Conservation (phyloP, 352 stramenopile species). For the Phytophthora multivora region DNA sequence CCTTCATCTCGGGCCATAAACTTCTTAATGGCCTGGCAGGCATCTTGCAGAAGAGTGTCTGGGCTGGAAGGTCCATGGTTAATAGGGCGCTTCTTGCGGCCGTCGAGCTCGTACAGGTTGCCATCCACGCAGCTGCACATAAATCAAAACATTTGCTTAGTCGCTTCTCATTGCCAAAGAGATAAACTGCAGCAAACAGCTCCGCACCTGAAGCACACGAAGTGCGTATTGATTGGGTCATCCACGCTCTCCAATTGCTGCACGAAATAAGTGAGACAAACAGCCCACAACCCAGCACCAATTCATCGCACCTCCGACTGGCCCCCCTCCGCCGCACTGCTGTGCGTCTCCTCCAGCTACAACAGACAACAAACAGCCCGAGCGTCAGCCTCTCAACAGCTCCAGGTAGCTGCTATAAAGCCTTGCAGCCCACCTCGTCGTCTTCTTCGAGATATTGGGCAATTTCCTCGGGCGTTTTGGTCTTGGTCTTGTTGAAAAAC, state of each 20-base stretch:
- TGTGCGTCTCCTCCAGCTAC: slow-evolving; percentile 92
- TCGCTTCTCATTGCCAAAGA: not conserved
- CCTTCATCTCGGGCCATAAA: slow-evolving; percentile 95
- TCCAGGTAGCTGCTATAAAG: too few relatives aligned
- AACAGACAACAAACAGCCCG: slow-evolving; percentile 1
- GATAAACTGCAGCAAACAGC: not conserved
- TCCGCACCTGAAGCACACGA: slow-evolving; percentile 92
- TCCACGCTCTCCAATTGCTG: slow-evolving; percentile 90
- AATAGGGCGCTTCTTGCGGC: slow-evolving; percentile 93
- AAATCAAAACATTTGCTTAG: slow-evolving; percentile 4
- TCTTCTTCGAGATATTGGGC: slow-evolving; percentile 91
- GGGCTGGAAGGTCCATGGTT: slow-evolving; percentile 91
- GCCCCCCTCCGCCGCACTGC: slow-evolving; percentile 86
- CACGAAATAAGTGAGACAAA: not conserved
- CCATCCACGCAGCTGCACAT: slow-evolving; percentile 82
- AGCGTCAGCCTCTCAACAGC: not conserved
- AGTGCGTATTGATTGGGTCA: slow-evolving; percentile 96
- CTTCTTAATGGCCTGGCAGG: slow-evolving; percentile 89
- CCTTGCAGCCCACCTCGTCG: slow-evolving; percentile 56
- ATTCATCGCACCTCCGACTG: slow-evolving; percentile 77
- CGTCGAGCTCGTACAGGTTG: slow-evolving; percentile 96
- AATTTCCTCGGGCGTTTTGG: slow-evolving; percentile 81
- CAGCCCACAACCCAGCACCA: not conserved
- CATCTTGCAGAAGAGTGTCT: slow-evolving; percentile 89
- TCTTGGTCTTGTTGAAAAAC: slow-evolving; percentile 84